These are phyloP conservation scores for Gossypium longicalyx DNA, from an alignment of 345 rosid genomes.

Conservation along the genomic window DNA sequence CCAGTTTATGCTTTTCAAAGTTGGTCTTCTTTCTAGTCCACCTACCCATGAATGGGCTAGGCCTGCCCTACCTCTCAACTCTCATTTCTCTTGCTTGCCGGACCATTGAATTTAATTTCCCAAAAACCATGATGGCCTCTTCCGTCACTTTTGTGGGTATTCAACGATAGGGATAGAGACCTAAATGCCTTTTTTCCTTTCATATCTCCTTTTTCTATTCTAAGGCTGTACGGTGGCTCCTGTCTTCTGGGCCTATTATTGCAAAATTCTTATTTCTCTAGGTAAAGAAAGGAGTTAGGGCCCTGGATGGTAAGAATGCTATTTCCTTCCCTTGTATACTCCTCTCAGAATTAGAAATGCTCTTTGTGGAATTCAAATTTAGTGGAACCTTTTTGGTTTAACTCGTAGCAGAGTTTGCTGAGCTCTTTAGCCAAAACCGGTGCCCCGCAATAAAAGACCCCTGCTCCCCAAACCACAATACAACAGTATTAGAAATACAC, in stretches of 20 bases:
- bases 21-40: slow-evolving; percentile 19
- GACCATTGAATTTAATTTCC: neutral
- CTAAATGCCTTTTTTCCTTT: neutral
- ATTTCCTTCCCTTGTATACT: neutral
- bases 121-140: neutral
- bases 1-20: slow-evolving; percentile 9
- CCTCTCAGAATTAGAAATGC: slow-evolving; percentile 71
- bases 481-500: neutral
- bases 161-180: neutral
- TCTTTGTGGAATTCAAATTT: slow-evolving; percentile 98
- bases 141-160: neutral
- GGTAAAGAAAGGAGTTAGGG: slow-evolving; percentile 5
- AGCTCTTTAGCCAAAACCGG: slow-evolving; percentile 91
- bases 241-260: slow-evolving; percentile 22
- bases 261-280: neutral
- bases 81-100: neutral
- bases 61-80: too few relatives aligned
- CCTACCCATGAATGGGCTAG: slow-evolving; percentile 12
- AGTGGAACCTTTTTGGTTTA: slow-evolving; percentile 88
- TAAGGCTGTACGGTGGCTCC: slow-evolving; percentile 30
- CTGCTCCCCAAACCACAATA: slow-evolving; percentile 35
- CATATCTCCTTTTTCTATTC: neutral
- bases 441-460: slow-evolving; percentile 96
- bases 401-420: slow-evolving; percentile 79
- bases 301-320: neutral